Conservation (phyloP, 176 grass and related monocot species). For the Ensete glaucum region DNA sequence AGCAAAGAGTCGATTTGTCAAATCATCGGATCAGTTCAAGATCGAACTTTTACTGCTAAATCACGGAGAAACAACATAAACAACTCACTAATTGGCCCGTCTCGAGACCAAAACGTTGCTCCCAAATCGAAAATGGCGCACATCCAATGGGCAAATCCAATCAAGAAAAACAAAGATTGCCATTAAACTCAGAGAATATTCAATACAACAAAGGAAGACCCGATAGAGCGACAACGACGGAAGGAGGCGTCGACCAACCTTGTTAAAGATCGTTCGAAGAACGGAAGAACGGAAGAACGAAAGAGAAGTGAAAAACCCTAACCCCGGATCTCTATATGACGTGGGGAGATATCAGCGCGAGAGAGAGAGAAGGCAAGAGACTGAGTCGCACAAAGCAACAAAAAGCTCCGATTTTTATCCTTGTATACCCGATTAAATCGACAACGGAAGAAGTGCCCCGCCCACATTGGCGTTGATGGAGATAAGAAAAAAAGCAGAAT, state of each 20-base stretch:
- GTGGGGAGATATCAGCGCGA: background rate
- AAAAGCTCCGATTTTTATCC: background rate
- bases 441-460: background rate
- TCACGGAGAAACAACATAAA: background rate
- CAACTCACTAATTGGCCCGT: background rate
- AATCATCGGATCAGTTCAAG: background rate
- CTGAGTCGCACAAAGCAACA: background rate
- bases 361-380: background rate
- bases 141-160: background rate
- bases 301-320: background rate
- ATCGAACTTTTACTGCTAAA: background rate
- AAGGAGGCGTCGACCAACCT: background rate
- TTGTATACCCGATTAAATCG: background rate
- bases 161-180: background rate
- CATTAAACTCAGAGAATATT: background rate
- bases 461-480: background rate
- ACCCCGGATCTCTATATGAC: background rate
- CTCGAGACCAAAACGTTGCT: background rate
- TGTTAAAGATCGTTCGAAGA: background rate
- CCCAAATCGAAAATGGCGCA: background rate
- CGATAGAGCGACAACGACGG: background rate
- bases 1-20: background rate
- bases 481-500: background rate
- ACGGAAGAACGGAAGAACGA: background rate
- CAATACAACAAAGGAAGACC: background rate